These are phyloP conservation scores for Simmondsia chinensis DNA, from an alignment of 148 eudicot genomes.

Conservation along the genomic window DNA sequence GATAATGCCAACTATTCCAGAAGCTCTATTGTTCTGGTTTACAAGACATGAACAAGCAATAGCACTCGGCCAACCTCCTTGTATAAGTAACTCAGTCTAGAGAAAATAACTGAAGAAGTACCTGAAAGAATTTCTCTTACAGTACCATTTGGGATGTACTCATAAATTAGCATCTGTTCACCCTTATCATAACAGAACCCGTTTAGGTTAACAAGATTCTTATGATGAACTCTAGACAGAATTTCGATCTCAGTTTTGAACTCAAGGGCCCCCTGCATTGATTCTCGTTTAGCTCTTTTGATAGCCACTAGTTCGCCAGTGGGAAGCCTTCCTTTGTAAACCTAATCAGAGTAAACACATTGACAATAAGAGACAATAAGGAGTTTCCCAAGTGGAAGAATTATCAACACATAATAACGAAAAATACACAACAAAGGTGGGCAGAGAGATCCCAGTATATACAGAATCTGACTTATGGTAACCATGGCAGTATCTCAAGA, in stretches of 20 bases:
- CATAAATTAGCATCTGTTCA: conserved; percentile 86
- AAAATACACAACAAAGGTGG: too few relatives aligned
- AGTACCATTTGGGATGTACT: conserved; percentile 78
- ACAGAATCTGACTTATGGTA: too few relatives aligned
- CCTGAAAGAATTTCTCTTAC: conserved; percentile 74
- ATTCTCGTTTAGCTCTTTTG: conserved; percentile 74
- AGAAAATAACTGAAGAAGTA: conserved; percentile 5
- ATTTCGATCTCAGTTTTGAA: conserved; percentile 94
- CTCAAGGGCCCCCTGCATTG: conserved; percentile 77
- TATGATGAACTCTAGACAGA: conserved; percentile 95
- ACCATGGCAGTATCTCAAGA: too few relatives aligned
- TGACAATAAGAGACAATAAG: neutral
- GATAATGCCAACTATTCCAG: too few relatives aligned
- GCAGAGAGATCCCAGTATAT: too few relatives aligned
- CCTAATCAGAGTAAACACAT: conserved; percentile 27
- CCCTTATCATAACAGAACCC: conserved; percentile 90
- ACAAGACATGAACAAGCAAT: neutral
- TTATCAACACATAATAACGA: too few relatives aligned
- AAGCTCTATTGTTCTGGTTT: too few relatives aligned
- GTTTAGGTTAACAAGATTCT: conserved; percentile 69
- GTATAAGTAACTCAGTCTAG: neutral
- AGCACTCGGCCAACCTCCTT: neutral
- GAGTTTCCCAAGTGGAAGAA: too few relatives aligned
- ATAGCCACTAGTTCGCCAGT: conserved; percentile 69
- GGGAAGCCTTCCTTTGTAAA: conserved; percentile 59